Evolutionary conservation across 1,139 yeast genomes (phyloP).

Genomic region (Geotrichum phurueaensis): DNA sequence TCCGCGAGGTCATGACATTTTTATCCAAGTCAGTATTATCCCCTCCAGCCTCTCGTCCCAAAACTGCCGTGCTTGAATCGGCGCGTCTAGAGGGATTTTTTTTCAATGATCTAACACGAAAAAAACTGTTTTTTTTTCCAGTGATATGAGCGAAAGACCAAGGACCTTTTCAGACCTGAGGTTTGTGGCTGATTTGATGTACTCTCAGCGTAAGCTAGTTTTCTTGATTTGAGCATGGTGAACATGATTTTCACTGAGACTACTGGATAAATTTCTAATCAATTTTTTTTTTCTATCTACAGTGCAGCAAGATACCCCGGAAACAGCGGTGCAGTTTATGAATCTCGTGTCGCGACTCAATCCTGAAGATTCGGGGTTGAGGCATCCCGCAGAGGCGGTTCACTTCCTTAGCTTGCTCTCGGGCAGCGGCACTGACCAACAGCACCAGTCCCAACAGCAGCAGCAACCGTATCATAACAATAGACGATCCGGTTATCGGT

Average conservation of each 20-base stretch:
- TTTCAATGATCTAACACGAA: background rate
- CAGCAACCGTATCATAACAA: constrained; percentile 4
- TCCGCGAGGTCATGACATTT: constrained; percentile 10
- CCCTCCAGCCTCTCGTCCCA: too few relatives aligned
- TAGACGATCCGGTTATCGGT: constrained; percentile 1
- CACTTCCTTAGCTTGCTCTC: constrained; percentile 11
- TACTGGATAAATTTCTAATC: background rate
- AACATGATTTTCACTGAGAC: background rate
- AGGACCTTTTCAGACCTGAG: constrained; percentile 11
- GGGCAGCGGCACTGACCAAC: constrained; percentile 4
- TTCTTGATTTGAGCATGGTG: background rate
- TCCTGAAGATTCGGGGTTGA: constrained; percentile 7
- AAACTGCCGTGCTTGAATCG: background rate
- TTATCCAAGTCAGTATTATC: constrained; percentile 3
- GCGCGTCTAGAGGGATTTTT: background rate
- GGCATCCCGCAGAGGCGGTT: constrained; percentile 16
- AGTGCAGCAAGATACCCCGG: constrained; percentile 18
- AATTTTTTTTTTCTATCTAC: background rate
- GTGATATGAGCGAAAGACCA: constrained; percentile 2
- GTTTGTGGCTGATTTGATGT: constrained; percentile 5
- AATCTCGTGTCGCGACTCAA: constrained; percentile 12
- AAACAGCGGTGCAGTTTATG: constrained; percentile 15
- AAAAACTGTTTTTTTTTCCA: background rate
- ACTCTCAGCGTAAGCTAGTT: constrained; percentile 6
- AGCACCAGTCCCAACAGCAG: background rate